A percentile compares a stretch with the other conserved stretches of the same genome.
Evolutionary conservation across 768 basidiomycete species (phyloP).

Genomic region (Lentinus tigrinus): DNA sequence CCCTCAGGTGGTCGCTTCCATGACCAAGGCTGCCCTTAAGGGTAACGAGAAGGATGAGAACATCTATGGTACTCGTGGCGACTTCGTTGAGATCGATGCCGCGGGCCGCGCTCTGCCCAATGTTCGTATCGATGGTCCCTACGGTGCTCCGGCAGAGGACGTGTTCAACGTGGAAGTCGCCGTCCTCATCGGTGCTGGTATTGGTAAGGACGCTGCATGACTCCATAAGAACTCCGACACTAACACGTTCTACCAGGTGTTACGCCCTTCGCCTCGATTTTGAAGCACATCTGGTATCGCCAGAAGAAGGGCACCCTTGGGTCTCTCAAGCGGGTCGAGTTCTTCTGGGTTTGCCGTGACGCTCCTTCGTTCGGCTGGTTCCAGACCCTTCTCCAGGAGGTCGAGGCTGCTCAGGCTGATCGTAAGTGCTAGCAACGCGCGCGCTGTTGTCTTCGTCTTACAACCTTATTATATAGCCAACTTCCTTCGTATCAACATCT

Average conservation of each 20-base stretch:
- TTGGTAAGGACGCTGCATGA: constrained; percentile 51
- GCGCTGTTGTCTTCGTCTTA: not conserved
- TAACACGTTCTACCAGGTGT: constrained; percentile 51
- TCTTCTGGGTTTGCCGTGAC: constrained; percentile 93
- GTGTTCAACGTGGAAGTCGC: constrained; percentile 86
- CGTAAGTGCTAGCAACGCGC: constrained; percentile 49
- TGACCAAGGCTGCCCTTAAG: constrained; percentile 79
- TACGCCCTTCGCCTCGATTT: constrained; percentile 91
- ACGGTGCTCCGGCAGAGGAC: constrained; percentile 91
- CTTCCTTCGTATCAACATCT: constrained; percentile 90
- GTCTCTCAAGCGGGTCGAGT: constrained; percentile 84
- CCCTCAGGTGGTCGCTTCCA: constrained; percentile 69
- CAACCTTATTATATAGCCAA: constrained; percentile 51
- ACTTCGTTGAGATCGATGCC: constrained; percentile 77
- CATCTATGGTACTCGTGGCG: constrained; percentile 55
- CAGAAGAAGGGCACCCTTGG: constrained; percentile 78
- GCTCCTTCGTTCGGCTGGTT: constrained; percentile 99
- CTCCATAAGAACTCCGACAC: not conserved
- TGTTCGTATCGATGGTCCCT: constrained; percentile 86
- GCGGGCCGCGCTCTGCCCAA: constrained; percentile 57
- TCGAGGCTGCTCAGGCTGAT: constrained; percentile 86
- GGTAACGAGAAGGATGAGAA: constrained; percentile 63
- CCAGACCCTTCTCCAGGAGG: constrained; percentile 82
- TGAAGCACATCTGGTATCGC: constrained; percentile 95
- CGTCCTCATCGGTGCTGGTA: constrained; percentile 90